A percentile compares a stretch with the other conserved stretches of the same genome.
These are phyloP conservation scores for Grigorovia jiainica DNA, from an alignment of 805 yeast species.

Conservation along the genomic window DNA sequence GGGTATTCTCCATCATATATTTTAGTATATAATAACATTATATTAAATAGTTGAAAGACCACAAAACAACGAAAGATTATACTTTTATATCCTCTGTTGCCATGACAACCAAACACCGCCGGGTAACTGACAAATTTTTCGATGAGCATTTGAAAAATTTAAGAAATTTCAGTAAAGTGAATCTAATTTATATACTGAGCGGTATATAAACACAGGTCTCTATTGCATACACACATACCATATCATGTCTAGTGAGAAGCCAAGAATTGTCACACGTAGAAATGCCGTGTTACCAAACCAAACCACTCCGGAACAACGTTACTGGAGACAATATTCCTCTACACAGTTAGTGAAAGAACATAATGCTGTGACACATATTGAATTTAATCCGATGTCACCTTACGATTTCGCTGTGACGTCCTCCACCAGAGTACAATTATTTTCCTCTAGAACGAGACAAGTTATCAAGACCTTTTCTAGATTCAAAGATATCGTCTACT, in stretches of 20 bases:
- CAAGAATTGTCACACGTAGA: slow-evolving; percentile 54
- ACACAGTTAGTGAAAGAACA: slow-evolving; percentile 91
- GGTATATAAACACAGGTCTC: no score
- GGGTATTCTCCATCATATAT: no score
- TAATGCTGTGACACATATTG: slow-evolving; percentile 79
- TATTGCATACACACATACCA: background rate
- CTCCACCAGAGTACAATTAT: slow-evolving; percentile 83
- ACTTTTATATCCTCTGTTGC: no score
- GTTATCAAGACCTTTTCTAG: slow-evolving; percentile 77
- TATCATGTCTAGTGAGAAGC: slow-evolving; percentile 63
- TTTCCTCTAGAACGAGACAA: slow-evolving; percentile 89
- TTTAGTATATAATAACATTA: no score
- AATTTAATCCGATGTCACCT: slow-evolving; percentile 78
- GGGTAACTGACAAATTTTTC: no score
- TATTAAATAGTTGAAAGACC: no score
- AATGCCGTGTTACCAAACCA: slow-evolving; percentile 68
- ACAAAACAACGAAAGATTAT: no score
- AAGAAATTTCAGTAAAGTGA: no score
- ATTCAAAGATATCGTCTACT: slow-evolving; percentile 85
- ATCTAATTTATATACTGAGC: no score
- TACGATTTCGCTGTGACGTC: slow-evolving; percentile 91
- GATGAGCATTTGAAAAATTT: no score
- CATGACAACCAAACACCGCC: no score
- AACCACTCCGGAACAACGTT: slow-evolving; percentile 86
- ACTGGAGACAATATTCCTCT: slow-evolving; percentile 80